Evolutionary conservation across 2,329 filamentous ascomycete species (phyloP).

Genomic region (Drechslerella coelobrocha): DNA sequence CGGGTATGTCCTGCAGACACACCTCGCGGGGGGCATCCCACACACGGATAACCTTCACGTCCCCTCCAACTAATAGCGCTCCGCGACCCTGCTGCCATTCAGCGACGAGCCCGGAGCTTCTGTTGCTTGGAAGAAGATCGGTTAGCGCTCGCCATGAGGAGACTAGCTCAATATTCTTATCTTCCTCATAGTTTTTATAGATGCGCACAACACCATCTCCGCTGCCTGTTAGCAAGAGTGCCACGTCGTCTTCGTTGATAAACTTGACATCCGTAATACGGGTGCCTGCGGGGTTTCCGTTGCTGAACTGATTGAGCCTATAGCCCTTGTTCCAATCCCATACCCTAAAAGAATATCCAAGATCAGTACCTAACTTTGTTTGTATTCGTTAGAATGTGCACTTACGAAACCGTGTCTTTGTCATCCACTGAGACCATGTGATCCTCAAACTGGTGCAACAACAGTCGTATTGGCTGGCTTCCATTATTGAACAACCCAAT

Average conservation of each 20-base stretch:
- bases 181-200: constrained; percentile 87
- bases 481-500: constrained; percentile 85
- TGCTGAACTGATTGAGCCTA: constrained; percentile 83
- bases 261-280: constrained; percentile 94
- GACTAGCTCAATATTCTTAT: constrained; percentile 78
- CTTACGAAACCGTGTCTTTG: constrained; percentile 77
- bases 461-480: constrained; percentile 88
- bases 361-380: not conserved
- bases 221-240: constrained; percentile 90
- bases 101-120: constrained; percentile 93
- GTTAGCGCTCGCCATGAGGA: constrained; percentile 90
- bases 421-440: constrained; percentile 94
- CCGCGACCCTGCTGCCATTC: constrained; percentile 99
- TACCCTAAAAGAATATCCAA: constrained; percentile 62
- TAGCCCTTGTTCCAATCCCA: constrained; percentile 90
- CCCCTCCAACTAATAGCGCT: constrained; percentile 90
- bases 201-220: constrained; percentile 94
- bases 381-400: constrained; percentile 34
- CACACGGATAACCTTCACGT: constrained; percentile 91
- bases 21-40: constrained; percentile 96
- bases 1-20: constrained; percentile 87
- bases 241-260: constrained; percentile 98
- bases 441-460: constrained; percentile 97
- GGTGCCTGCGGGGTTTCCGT: constrained; percentile 88
- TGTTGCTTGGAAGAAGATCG: constrained; percentile 90